Evolutionary conservation across 2,329 filamentous ascomycete species (phyloP).

Genomic region (Cercospora sp.): DNA sequence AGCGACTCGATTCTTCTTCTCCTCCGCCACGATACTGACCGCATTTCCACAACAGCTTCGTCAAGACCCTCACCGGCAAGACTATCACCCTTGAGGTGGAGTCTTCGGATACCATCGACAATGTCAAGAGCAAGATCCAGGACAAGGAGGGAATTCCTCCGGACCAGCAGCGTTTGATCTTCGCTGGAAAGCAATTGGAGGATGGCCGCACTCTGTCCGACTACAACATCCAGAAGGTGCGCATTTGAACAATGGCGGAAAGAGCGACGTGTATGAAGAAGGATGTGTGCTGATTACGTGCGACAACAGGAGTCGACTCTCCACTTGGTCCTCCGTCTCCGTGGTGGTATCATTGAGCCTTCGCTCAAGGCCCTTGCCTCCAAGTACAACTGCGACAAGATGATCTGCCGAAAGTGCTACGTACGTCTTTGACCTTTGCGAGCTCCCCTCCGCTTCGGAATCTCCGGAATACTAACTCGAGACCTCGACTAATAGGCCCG

Average conservation of each 20-base stretch:
- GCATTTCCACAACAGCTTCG: slow-evolving; percentile 68
- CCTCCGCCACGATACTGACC: slow-evolving; percentile 23
- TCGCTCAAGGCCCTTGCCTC: slow-evolving; percentile 96
- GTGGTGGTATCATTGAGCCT: slow-evolving; percentile 99
- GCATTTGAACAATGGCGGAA: slow-evolving; percentile 35
- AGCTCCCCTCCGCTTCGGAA: not conserved
- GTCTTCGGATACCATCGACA: slow-evolving; percentile 99
- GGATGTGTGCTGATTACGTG: slow-evolving; percentile 21
- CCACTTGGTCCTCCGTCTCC: slow-evolving; percentile 96
- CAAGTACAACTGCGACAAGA: slow-evolving; percentile 99
- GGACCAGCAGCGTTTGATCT: slow-evolving; percentile 98
- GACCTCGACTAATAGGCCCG: slow-evolving; percentile 55
- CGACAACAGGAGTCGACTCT: slow-evolving; percentile 85
- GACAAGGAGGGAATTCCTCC: slow-evolving; percentile 99
- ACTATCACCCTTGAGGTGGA: slow-evolving; percentile 99
- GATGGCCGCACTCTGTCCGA: slow-evolving; percentile 94
- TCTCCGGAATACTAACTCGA: slow-evolving; percentile 11
- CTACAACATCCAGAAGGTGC: slow-evolving; percentile 99
- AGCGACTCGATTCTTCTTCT: slow-evolving; percentile 17
- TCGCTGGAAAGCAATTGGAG: slow-evolving; percentile 98
- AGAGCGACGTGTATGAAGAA: not conserved
- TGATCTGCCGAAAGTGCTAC: slow-evolving; percentile 99
- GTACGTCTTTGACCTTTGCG: slow-evolving; percentile 54
- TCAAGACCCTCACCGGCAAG: slow-evolving; percentile 99
- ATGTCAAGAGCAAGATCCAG: slow-evolving; percentile 99